Base-by-base conservation (phyloP, 306 rosid genomes). In the Delonix regia region DNA sequence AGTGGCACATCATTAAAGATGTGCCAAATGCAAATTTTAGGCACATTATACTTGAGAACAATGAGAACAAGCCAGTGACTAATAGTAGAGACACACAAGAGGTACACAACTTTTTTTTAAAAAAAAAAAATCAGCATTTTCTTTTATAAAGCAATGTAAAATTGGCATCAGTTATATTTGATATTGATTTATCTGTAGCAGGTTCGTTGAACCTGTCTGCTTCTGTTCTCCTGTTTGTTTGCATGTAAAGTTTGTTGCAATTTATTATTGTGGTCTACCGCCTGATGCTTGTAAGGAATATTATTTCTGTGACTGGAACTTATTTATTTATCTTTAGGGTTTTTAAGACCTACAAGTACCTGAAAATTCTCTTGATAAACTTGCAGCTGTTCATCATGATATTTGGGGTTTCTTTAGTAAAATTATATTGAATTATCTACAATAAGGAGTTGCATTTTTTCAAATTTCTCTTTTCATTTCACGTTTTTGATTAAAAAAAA, bases 1-100 rank as follows among this genome's bases (percentile, higher is more conserved):
- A 88, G 87, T 94, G 98, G 98, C 98, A 92, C 84, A 74, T 92
- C 38, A 78, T 94, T 71, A 94, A 94, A 87, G 97, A 94, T 78
- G 93, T 92, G 33, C 86, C 97, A 16, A 94, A 92, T 85, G 68
- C 84, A 83, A 87, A 87, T 82, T 91, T 92, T 79, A 87, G 97
- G 78, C 98, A 94, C 87, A 90, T 94, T 42, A 82, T 94, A 69
- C 85, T 94, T 59, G 97, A 92, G 81, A 94, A 92, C 86, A 94
- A 94, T 66, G 98, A 94, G 79, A 92, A 90, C 79, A 94, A 94
- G 82, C 98, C 98, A n/a, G 98, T 94, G 73, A 92, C 98, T 61
- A 92, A 94, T 79, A 92, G 97, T 86, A 89, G 97, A 87, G 98
- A 94, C 80, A 89, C 98, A 21, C 98, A 94, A 81, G 98, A 92